Conservation (phyloP, 2,329 filamentous ascomycete species). For the Paraconiothyrium sp. region DNA sequence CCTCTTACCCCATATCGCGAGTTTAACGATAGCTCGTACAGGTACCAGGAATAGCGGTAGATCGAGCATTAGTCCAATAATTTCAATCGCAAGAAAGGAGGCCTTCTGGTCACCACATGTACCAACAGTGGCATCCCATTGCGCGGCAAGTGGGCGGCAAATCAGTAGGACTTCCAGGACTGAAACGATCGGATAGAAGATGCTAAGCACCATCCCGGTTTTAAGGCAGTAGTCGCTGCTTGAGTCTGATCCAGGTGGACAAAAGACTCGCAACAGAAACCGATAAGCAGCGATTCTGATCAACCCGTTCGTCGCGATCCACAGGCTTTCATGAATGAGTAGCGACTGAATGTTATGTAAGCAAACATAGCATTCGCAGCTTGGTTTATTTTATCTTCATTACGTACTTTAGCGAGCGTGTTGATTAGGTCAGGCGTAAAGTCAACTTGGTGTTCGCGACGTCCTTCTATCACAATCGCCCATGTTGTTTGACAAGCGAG, state of each 20-base stretch:
- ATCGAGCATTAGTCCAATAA: not conserved
- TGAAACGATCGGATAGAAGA: not conserved
- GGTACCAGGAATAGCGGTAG: not conserved
- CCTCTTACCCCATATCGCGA: not conserved
- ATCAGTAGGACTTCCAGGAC: not conserved
- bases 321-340: not conserved
- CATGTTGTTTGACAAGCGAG: slow-evolving; percentile 2
- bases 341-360: not conserved
- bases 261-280: not conserved
- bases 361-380: not conserved
- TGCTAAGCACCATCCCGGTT: not conserved
- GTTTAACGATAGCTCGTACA: not conserved
- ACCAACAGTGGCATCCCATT: not conserved
- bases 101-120: not conserved
- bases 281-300: not conserved
- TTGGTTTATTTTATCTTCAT: too few species aligned
- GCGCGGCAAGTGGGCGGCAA: not conserved
- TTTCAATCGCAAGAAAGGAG: not conserved
- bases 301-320: not conserved
- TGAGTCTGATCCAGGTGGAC: not conserved
- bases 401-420: not conserved
- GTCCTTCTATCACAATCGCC: not conserved
- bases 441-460: not conserved
- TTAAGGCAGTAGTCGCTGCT: too few species aligned
- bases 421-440: not conserved